phyloP scores from a whole-genome alignment of 495 filamentous ascomycete genomes.

The Aspergillus homomorphus region DNA sequence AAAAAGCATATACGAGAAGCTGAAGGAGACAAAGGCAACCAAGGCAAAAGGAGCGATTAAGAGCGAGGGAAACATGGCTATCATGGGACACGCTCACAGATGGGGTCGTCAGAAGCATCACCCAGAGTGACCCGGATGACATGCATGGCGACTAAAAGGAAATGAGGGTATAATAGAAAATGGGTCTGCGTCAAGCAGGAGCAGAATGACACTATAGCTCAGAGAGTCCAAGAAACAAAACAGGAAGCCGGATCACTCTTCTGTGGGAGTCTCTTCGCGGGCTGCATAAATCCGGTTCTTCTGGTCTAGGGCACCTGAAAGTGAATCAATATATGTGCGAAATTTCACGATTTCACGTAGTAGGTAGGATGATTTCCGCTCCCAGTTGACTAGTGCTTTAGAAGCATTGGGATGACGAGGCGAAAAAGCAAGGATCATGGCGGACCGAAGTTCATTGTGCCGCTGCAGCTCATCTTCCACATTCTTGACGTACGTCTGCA shows the following conservation, averaged over 20 bases:
- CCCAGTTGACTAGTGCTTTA: constrained; percentile 94
- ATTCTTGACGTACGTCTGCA: constrained; percentile 75
- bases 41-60: constrained; percentile 7
- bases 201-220: neutral
- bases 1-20: neutral
- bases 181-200: neutral
- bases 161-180: constrained; percentile 11
- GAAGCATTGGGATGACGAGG: constrained; percentile 75
- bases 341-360: constrained; percentile 97
- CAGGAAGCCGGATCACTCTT: neutral
- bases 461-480: constrained; percentile 81
- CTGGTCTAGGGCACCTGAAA: constrained; percentile 55
- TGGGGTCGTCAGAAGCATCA: neutral
- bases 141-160: neutral
- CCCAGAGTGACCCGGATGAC: no score
- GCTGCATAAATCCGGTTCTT: constrained; percentile 54
- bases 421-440: constrained; percentile 87
- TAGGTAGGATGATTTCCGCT: constrained; percentile 87
- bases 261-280: constrained; percentile 24
- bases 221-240: neutral
- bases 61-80: neutral
- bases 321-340: constrained; percentile 83
- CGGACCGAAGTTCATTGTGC: constrained; percentile 80
- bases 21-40: constrained; percentile 11
- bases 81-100: constrained; percentile 1